Conservation (phyloP, 768 basidiomycete genomes). For the Boletus subcaerulescens region DNA sequence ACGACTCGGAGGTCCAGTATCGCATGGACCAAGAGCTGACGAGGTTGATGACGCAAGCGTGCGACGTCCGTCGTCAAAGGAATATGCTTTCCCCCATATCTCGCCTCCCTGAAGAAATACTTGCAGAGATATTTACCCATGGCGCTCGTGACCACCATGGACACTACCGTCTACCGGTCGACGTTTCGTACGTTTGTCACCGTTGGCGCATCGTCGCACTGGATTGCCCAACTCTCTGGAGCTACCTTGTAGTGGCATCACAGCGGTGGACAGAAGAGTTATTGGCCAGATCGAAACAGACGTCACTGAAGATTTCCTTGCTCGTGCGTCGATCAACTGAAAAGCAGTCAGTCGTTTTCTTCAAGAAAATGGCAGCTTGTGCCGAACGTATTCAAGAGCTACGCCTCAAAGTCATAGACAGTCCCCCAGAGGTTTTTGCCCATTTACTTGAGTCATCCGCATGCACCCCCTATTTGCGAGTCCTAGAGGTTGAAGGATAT, state of each 20-base stretch:
- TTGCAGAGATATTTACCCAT: too few relatives aligned
- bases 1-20: too few relatives aligned
- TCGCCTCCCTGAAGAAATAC: too few relatives aligned
- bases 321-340: slow-evolving; percentile 12
- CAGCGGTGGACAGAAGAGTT: not conserved
- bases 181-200: not conserved
- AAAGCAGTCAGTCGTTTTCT: not conserved
- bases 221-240: not conserved
- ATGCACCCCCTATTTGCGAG: not conserved
- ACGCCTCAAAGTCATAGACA: not conserved
- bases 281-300: not conserved
- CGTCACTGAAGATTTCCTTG: not conserved
- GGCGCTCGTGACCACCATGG: too few relatives aligned
- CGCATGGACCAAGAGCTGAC: too few relatives aligned
- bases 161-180: not conserved
- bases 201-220: not conserved
- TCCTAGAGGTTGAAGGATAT: not conserved
- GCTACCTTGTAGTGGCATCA: not conserved
- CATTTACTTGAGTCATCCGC: not conserved
- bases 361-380: not conserved
- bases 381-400: not conserved
- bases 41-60: too few relatives aligned
- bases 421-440: not conserved
- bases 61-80: too few relatives aligned
- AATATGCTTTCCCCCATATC: not conserved